Conservation (phyloP, 2,329 filamentous ascomycete species). For the Colletotrichum endophyticum region DNA sequence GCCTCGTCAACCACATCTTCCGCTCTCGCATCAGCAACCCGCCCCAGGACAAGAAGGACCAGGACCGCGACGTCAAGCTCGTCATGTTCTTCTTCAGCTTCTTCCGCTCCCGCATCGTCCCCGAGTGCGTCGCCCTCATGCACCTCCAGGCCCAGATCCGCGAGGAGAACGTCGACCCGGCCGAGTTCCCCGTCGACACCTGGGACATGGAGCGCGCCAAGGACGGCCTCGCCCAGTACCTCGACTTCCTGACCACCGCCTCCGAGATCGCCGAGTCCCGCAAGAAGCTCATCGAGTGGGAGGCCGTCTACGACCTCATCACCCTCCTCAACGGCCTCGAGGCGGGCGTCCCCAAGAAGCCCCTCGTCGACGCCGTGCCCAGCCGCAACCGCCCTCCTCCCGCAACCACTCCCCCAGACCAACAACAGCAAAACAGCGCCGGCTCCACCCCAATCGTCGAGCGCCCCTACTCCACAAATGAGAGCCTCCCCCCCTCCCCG, state of each 20-base stretch:
- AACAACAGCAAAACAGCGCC: constrained; percentile 23
- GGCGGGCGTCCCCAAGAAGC: constrained; percentile 83
- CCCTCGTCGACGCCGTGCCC: constrained; percentile 56
- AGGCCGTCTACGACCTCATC: constrained; percentile 86
- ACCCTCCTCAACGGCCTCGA: constrained; percentile 88
- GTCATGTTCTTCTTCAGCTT: constrained; percentile 92
- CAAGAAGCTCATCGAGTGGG: constrained; percentile 87
- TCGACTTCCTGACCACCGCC: constrained; percentile 90
- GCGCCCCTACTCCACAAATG: constrained; percentile 60
- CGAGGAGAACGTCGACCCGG: constrained; percentile 73
- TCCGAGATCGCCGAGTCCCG: constrained; percentile 87
- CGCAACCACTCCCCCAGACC: constrained; percentile 27
- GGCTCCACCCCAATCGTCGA: constrained; percentile 54
- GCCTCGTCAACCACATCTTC: constrained; percentile 90
- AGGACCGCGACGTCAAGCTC: constrained; percentile 61
- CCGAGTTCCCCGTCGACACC: constrained; percentile 90
- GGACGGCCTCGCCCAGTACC: constrained; percentile 90
- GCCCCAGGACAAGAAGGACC: constrained; percentile 55
- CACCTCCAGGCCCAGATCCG: constrained; percentile 91
- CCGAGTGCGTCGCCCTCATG: constrained; percentile 93
- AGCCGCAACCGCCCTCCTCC: constrained; percentile 15
- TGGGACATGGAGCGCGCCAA: constrained; percentile 99
- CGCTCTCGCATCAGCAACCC: constrained; percentile 55
- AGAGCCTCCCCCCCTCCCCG: constrained; percentile 41
- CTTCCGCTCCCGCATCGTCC: constrained; percentile 90